Percentiles rank a stretch among this genome's conserved stretches.
Conservation (phyloP, 2,329 filamentous ascomycete genomes). For the Plenodomus tracheiphilus region DNA sequence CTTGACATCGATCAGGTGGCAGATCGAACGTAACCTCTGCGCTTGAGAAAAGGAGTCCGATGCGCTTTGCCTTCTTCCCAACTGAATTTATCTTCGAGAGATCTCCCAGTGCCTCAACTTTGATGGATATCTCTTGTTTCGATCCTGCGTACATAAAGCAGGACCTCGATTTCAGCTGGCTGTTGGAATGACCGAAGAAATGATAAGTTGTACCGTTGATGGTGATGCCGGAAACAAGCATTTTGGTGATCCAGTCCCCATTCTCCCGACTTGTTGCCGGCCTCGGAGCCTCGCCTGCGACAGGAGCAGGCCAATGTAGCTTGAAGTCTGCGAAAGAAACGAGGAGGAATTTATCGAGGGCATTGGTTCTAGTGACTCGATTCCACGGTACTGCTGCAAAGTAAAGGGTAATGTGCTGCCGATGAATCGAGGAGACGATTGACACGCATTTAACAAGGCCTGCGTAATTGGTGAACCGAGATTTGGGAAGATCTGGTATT, state of each 20-base stretch:
- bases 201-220: slow-evolving; percentile 45
- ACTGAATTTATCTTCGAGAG: slow-evolving; percentile 50
- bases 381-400: slow-evolving; percentile 34
- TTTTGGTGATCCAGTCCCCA: slow-evolving; percentile 41
- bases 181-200: slow-evolving; percentile 52
- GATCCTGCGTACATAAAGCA: slow-evolving; percentile 46
- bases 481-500: slow-evolving; percentile 26
- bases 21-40: slow-evolving; percentile 39
- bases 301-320: slow-evolving; percentile 15
- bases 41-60: slow-evolving; percentile 48
- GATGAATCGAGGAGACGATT: slow-evolving; percentile 23
- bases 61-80: slow-evolving; percentile 49
- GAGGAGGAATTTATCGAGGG: slow-evolving; percentile 37
- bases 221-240: slow-evolving; percentile 41
- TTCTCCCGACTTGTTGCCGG: slow-evolving; percentile 40
- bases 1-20: slow-evolving; percentile 41
- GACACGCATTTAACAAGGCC: slow-evolving; percentile 34
- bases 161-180: slow-evolving; percentile 49
- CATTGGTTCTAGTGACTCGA: slow-evolving; percentile 34
- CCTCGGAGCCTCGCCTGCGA: slow-evolving; percentile 10
- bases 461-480: slow-evolving; percentile 14
- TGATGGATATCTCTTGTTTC: slow-evolving; percentile 37
- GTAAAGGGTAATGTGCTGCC: slow-evolving; percentile 30
- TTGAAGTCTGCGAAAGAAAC: slow-evolving; percentile 44
- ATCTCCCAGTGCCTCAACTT: slow-evolving; percentile 46